phyloP scores from a whole-genome alignment of 352 stramenopile species.

The Phytophthora nicotianae region DNA sequence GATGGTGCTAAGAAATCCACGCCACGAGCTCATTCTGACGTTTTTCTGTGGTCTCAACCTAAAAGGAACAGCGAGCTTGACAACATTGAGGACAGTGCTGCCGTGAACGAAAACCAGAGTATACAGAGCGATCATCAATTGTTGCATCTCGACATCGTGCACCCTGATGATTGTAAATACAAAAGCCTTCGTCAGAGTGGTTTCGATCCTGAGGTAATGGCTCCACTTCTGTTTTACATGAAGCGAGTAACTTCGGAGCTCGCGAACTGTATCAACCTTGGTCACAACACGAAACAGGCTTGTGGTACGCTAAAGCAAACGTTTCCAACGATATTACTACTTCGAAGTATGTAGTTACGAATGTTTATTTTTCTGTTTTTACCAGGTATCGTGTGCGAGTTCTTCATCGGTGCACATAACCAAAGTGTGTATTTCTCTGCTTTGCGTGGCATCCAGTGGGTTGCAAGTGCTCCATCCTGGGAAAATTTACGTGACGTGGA shows the following conservation, averaged over 20 bases:
- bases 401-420: slow-evolving; percentile 47
- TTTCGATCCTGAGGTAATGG: slow-evolving; percentile 48
- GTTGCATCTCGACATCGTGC: slow-evolving; percentile 21
- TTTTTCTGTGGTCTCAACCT: slow-evolving; percentile 21
- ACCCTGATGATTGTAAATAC: slow-evolving; percentile 11
- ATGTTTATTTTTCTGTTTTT: background rate
- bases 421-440: slow-evolving; percentile 48
- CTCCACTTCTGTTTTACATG: slow-evolving; percentile 59
- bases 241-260: slow-evolving; percentile 63
- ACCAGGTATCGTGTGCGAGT: slow-evolving; percentile 59
- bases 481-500: slow-evolving; percentile 41
- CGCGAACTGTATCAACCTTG: slow-evolving; percentile 54
- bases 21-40: slow-evolving; percentile 20
- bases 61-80: background rate
- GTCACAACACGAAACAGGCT: slow-evolving; percentile 32
- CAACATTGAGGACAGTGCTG: background rate
- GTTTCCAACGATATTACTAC: background rate
- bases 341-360: background rate
- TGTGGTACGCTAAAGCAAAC: slow-evolving; percentile 27
- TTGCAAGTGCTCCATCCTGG: slow-evolving; percentile 45
- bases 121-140: background rate
- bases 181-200: slow-evolving; percentile 30
- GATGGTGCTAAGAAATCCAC: slow-evolving; percentile 5
- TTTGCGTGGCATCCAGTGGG: slow-evolving; percentile 56
- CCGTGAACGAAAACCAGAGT: background rate